phyloP scores from a whole-genome alignment of 2,329 filamentous ascomycete species.

The Capronia americana region DNA sequence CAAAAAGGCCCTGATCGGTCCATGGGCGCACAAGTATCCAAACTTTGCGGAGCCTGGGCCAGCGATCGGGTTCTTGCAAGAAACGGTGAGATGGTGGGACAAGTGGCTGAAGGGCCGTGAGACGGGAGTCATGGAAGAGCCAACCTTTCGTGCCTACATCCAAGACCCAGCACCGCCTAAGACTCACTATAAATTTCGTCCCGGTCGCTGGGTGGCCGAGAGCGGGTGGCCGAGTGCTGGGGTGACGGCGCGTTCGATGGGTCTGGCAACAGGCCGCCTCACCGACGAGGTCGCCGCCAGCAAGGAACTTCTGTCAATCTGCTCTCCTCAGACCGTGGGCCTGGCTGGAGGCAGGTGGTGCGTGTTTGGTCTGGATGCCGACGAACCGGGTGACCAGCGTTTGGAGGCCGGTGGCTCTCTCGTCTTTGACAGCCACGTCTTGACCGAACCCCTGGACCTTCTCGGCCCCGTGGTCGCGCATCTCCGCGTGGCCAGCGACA shows the following conservation, averaged over 20 bases:
- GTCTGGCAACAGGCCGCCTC: too few species aligned
- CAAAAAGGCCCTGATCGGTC: slow-evolving; percentile 22
- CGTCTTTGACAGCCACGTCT: neutral
- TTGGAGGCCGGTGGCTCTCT: slow-evolving; percentile 24
- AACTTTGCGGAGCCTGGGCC: slow-evolving; percentile 29
- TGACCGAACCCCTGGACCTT: too few species aligned
- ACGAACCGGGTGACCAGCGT: slow-evolving; percentile 25
- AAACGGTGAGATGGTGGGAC: slow-evolving; percentile 27
- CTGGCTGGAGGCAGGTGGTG: slow-evolving; percentile 27
- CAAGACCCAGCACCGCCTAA: slow-evolving; percentile 23
- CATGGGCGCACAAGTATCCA: slow-evolving; percentile 29
- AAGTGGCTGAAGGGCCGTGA: slow-evolving; percentile 28
- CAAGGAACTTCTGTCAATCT: slow-evolving; percentile 20
- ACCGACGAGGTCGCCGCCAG: neutral
- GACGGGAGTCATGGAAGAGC: slow-evolving; percentile 26
- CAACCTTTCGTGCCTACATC: slow-evolving; percentile 20
- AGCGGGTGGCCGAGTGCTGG: slow-evolving; percentile 14
- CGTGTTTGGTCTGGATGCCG: slow-evolving; percentile 26
- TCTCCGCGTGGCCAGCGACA: slow-evolving; percentile 25
- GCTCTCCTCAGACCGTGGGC: slow-evolving; percentile 25
- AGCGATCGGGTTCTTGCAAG: slow-evolving; percentile 27
- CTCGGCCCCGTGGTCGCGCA: neutral
- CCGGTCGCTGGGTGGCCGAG: slow-evolving; percentile 27
- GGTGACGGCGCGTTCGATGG: too few species aligned
- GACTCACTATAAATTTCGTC: slow-evolving; percentile 28